A percentile compares a stretch with the other conserved stretches of the same genome.
phyloP scores from a whole-genome alignment of 176 grass and related monocot genomes.

The Stipa capillata region DNA sequence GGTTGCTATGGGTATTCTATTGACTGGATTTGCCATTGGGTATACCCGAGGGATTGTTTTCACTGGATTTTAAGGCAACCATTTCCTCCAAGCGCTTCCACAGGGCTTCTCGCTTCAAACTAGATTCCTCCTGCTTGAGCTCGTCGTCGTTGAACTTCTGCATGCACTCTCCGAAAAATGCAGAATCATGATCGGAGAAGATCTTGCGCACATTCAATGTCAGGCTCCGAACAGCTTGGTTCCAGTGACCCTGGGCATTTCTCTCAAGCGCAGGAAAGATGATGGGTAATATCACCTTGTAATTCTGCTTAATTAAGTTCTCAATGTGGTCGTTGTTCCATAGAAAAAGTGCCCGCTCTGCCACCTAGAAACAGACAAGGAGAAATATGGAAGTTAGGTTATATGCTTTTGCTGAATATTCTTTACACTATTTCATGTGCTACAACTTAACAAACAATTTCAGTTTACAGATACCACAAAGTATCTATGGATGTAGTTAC shows the following conservation, averaged over 20 bases:
- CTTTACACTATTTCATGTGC: neutral
- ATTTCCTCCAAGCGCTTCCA: conserved; percentile 87
- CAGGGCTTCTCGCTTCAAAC: conserved; percentile 42
- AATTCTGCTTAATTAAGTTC: conserved; percentile 92
- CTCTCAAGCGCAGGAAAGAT: conserved; percentile 92
- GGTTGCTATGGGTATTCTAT: conserved; percentile 23
- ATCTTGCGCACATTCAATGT: conserved; percentile 86
- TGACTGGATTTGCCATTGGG: conserved; percentile 41
- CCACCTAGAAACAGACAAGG: conserved; percentile 50
- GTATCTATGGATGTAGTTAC: neutral
- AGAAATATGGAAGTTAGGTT: conserved; percentile 3
- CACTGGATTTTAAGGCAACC: neutral
- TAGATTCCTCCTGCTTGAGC: conserved; percentile 53
- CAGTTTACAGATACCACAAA: neutral
- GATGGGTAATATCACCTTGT: conserved; percentile 82
- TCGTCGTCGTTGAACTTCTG: conserved; percentile 73
- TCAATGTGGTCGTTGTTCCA: conserved; percentile 99
- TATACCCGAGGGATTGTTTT: neutral
- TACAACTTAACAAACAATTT: neutral
- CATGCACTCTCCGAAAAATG: conserved; percentile 58
- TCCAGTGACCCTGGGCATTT: conserved; percentile 74
- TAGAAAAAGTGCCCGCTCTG: conserved; percentile 90
- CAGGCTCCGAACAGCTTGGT: conserved; percentile 87
- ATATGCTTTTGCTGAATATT: conserved; percentile 1
- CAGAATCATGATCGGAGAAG: conserved; percentile 77